phyloP scores from a whole-genome alignment of 768 basidiomycete genomes.

The Termitomyces sp. region DNA sequence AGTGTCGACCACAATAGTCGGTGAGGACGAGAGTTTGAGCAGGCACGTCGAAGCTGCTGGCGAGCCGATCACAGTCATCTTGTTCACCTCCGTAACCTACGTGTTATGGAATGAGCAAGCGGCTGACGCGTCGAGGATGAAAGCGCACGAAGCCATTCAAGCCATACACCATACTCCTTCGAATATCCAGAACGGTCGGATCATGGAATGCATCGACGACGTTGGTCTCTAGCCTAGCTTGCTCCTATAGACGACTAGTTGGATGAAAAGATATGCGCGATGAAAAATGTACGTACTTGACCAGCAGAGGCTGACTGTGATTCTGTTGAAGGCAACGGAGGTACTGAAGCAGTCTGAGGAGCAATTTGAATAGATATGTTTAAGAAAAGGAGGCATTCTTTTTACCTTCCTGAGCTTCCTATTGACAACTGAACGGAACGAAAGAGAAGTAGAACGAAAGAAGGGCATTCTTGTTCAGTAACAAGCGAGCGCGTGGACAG shows the following conservation, averaged over 20 bases:
- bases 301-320: background rate
- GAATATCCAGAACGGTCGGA: background rate
- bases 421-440: background rate
- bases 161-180: background rate
- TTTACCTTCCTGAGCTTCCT: background rate
- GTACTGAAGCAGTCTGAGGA: background rate
- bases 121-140: background rate
- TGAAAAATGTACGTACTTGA: background rate
- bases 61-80: background rate
- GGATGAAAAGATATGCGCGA: background rate
- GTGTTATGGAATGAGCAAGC: background rate
- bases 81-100: background rate
- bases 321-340: background rate
- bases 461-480: background rate
- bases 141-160: background rate
- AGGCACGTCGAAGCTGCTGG: background rate
- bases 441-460: constrained; percentile 1
- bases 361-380: background rate
- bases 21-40: background rate
- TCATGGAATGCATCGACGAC: background rate
- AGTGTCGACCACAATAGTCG: background rate
- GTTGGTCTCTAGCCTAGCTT: background rate
- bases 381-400: background rate
- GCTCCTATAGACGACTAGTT: background rate
- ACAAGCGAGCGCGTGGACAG: background rate